Base-by-base conservation (phyloP, 768 basidiomycete species). In the Harrya chromipes region DNA sequence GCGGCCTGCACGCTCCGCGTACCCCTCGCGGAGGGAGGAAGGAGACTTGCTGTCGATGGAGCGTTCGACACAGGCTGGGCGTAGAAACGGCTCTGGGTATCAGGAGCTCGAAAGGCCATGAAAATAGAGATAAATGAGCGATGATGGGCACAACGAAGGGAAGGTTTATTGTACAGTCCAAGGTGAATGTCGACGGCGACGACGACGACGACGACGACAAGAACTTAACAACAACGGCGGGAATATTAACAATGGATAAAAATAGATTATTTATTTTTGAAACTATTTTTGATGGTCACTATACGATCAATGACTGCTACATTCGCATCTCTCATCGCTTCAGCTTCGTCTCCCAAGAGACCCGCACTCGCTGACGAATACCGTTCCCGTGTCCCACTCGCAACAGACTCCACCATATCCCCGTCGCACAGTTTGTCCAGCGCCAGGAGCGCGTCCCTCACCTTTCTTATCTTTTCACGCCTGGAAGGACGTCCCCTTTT, bases 401-500 rank as follows among this genome's bases (percentile, higher is more conserved):
- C 72, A 17, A 50, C 61, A 46, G 67, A 61, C 33, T 36, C 36
- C 47, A 19, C 2, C 37, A 3, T 27, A 1, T 34, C 42, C n/a
- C 16, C 47, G 16, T 74, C 71, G 24, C 82, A 61, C 77, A 78
- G 78, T 43, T 67, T 69, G 19, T 80, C 78, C 53, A 88, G 62
- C 4, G 70, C 68, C 4, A 69, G 70, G 1, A 84, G 58, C 0
- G 79, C 74, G 8, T 72, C 69, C 56, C 76, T 76, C 6, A 78
- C 77, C 63, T 76, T 83, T 56, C 75, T 77, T 4, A 67, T 67
- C 63, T 76, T 82, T 40, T 85, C 85, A 4, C 79, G 75, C 56
- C 72, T 83, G 5, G 82, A 74, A 2, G 84, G 84, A 0, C 86
- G 77, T 7, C 86, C 86, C 61, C 75, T 83, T 62, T 80, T 82